Percentiles rank a stretch among this genome's conserved stretches.
Conservation (phyloP, 805 yeast genomes). For the Teunomyces gatunensis region DNA sequence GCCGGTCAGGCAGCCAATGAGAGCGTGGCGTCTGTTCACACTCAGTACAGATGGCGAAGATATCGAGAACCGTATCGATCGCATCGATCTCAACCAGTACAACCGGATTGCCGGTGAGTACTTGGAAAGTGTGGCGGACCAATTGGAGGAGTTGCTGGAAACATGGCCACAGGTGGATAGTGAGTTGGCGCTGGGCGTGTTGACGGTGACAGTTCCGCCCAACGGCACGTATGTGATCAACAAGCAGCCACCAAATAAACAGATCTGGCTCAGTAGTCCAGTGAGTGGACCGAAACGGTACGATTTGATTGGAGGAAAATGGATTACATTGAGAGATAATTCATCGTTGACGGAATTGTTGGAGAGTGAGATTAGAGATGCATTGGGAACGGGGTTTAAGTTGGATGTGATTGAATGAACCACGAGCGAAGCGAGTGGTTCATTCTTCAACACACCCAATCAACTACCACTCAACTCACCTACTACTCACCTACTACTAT, state of each 20-base stretch:
- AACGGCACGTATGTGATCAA: conserved; percentile 88
- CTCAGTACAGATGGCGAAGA: conserved; percentile 51
- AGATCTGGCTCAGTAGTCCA: conserved; percentile 94
- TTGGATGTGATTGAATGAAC: conserved; percentile 9
- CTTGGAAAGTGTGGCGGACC: conserved; percentile 64
- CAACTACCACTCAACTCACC: too few relatives aligned
- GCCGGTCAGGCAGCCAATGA: too few relatives aligned
- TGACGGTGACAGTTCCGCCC: conserved; percentile 68
- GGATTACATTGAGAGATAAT: conserved; percentile 77
- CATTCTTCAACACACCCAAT: too few relatives aligned
- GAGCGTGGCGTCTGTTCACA: conserved; percentile 6
- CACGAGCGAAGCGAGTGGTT: too few relatives aligned
- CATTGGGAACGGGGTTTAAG: conserved; percentile 19
- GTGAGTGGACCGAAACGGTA: conserved; percentile 81
- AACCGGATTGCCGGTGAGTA: conserved; percentile 64
- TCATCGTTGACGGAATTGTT: conserved; percentile 33
- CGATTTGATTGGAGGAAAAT: conserved; percentile 68
- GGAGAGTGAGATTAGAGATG: conserved; percentile 29
- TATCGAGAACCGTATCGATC: conserved; percentile 51
- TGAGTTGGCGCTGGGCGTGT: conserved; percentile 83
- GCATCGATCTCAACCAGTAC: conserved; percentile 52
- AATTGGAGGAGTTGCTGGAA: conserved; percentile 68
- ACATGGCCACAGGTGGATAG: conserved; percentile 62
- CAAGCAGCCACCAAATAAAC: conserved; percentile 97
- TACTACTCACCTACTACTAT: too few relatives aligned